These are phyloP conservation scores for Apiotrichum gamsii DNA, from an alignment of 1,284 basidiomycete genomes.

Conservation along the genomic window DNA sequence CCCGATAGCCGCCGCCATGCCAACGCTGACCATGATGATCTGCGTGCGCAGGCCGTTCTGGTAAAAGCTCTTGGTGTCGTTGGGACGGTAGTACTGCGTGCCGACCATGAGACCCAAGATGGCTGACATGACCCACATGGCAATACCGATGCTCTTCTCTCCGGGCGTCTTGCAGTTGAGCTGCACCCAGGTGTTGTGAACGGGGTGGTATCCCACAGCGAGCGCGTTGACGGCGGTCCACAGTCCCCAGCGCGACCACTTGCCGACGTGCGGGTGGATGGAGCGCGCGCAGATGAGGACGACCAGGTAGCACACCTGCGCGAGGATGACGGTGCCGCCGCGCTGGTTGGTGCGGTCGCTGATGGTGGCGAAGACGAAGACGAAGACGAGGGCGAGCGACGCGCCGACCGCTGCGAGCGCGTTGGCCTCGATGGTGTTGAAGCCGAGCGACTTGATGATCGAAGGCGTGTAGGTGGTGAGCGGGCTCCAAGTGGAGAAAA, in stretches of 20 bases:
- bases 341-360: neutral
- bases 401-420: neutral
- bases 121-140: slow-evolving; percentile 1
- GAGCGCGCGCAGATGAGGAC: neutral
- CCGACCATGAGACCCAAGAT: neutral
- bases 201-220: slow-evolving; percentile 1
- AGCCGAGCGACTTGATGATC: neutral
- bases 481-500: neutral
- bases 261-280: neutral
- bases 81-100: neutral
- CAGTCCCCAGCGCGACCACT: slow-evolving; percentile 6
- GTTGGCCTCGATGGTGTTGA: neutral
- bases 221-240: slow-evolving; percentile 2
- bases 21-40: neutral
- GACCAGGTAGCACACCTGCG: neutral
- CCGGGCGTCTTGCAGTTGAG: neutral
- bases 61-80: neutral
- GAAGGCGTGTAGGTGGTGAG: neutral
- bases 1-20: neutral
- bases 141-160: neutral
- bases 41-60: neutral
- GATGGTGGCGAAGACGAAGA: neutral
- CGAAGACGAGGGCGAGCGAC: neutral
- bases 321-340: neutral
- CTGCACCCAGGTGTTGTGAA: neutral